A percentile compares a stretch with the other conserved stretches of the same genome.
Conservation (phyloP, 441 rosid species). For the Populus trichocarpa region DNA sequence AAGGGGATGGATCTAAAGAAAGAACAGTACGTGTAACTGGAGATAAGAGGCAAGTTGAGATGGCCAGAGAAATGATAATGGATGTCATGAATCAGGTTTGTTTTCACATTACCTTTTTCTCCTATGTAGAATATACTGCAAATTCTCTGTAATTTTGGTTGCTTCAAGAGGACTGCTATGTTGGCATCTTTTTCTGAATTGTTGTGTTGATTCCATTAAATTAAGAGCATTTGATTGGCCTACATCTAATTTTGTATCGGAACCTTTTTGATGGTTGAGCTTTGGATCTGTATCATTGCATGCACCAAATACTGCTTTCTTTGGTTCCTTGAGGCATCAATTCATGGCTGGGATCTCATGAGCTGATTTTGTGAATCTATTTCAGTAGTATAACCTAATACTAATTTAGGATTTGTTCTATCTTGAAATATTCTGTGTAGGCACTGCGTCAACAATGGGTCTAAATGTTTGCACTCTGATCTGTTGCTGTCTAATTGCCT, state of each 20-base stretch:
- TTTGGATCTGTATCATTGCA: not conserved
- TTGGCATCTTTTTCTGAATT: not conserved
- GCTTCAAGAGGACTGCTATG: not conserved
- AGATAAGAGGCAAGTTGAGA: constrained; percentile 77
- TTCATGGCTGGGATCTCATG: not conserved
- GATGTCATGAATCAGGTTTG: constrained; percentile 94
- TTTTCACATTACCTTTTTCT: constrained; percentile 12
- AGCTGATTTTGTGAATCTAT: not conserved
- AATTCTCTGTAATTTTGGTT: not conserved
- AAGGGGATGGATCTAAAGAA: constrained; percentile 86
- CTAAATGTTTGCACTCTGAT: not conserved
- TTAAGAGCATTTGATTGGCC: not conserved
- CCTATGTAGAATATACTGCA: not conserved
- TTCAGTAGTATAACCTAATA: not conserved
- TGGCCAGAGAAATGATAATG: constrained; percentile 70
- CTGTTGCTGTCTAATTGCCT: not conserved
- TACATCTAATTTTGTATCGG: constrained; percentile 5
- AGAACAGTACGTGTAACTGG: constrained; percentile 87
- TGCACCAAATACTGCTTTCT: not conserved
- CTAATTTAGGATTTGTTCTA: not conserved
- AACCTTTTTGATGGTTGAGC: not conserved
- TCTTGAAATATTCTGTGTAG: not conserved
- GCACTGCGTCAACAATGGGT: not conserved
- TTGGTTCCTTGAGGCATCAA: not conserved
- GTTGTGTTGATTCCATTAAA: not conserved